Evolutionary conservation across 192 early-diverging fungal genomes (phyloP).

Genomic region (Linnemannia schmuckeri): DNA sequence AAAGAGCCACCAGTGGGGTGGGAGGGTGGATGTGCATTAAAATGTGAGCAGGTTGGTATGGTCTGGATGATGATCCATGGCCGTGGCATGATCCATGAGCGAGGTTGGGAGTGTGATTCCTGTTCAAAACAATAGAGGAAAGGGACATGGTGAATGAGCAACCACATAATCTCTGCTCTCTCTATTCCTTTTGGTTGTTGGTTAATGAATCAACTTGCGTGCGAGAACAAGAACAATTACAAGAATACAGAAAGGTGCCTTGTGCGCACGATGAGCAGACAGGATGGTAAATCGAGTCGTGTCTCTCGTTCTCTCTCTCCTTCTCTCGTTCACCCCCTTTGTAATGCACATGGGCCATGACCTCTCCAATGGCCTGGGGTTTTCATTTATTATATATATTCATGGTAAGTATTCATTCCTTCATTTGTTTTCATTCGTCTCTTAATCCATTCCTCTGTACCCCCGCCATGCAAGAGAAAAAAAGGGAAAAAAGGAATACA

Average conservation of each 20-base stretch:
- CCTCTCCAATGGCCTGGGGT: background rate
- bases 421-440: background rate
- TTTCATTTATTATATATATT: background rate
- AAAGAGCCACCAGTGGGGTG: background rate
- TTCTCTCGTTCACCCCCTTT: too few species aligned
- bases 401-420: background rate
- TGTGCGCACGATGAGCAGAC: too few species aligned
- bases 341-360: too few species aligned
- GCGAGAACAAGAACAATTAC: too few species aligned
- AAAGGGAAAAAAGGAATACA: background rate
- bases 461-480: conserved; percentile 1
- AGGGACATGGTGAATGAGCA: background rate
- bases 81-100: background rate
- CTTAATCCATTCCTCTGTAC: background rate
- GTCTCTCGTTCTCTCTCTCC: too few species aligned
- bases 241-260: too few species aligned
- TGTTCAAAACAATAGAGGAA: background rate
- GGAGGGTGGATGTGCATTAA: background rate
- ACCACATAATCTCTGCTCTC: too few species aligned
- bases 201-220: too few species aligned
- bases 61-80: background rate
- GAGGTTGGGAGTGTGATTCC: background rate
- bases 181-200: too few species aligned
- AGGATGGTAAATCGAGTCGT: too few species aligned
- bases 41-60: background rate